These are phyloP conservation scores for Pestalotiopsis sp. DNA, from an alignment of 2,329 filamentous ascomycete species.

Conservation along the genomic window DNA sequence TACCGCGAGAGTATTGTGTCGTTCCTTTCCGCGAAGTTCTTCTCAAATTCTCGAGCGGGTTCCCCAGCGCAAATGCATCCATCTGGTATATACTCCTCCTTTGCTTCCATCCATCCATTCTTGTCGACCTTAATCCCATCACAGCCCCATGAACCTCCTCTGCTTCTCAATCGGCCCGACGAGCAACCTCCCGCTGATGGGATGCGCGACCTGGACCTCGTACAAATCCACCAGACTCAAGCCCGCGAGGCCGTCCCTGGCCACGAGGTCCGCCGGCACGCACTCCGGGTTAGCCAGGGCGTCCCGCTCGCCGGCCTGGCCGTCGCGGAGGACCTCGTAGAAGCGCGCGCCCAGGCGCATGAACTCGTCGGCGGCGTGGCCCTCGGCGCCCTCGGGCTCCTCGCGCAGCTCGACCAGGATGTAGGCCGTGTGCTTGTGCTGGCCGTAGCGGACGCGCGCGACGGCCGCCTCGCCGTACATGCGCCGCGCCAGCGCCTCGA, in stretches of 20 bases:
- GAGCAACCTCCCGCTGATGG: constrained; percentile 12
- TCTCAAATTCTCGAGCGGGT: not conserved
- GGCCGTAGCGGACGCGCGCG: not conserved
- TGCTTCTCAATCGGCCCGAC: constrained; percentile 17
- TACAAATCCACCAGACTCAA: not conserved
- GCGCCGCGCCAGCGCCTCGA: constrained; percentile 5
- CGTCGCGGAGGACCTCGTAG: constrained; percentile 14
- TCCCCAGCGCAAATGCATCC: not conserved
- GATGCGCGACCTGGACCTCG: constrained; percentile 12
- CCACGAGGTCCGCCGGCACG: not conserved
- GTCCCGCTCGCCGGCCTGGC: constrained; percentile 7
- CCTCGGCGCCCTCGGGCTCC: constrained; percentile 13
- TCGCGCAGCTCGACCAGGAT: constrained; percentile 8
- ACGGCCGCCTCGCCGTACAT: constrained; percentile 13
- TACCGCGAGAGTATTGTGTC: no score
- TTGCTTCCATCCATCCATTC: not conserved
- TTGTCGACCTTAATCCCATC: not conserved
- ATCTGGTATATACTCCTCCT: not conserved
- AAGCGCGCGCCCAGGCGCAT: constrained; percentile 13
- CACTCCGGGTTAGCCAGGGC: not conserved
- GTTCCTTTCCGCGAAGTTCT: no score
- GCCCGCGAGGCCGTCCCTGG: not conserved
- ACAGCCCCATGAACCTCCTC: constrained; percentile 6
- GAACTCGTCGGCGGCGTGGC: constrained; percentile 10
- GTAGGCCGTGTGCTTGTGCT: constrained; percentile 11